A percentile compares a stretch with the other conserved stretches of the same genome.
These are phyloP conservation scores for Fonsecaea monophora DNA, from an alignment of 2,329 filamentous ascomycete genomes.

Conservation along the genomic window DNA sequence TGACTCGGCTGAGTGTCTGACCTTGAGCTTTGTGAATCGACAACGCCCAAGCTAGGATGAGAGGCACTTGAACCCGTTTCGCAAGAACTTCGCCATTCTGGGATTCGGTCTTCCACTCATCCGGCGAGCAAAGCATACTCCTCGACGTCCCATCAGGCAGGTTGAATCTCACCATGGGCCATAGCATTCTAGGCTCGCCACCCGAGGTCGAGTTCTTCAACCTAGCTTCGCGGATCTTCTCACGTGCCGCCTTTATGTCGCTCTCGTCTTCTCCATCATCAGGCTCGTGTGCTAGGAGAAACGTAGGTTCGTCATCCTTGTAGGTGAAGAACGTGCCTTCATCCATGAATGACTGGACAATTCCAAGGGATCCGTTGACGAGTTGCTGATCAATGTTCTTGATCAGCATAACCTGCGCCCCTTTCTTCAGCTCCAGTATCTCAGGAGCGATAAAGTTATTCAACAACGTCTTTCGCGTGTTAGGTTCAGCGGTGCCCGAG, in stretches of 20 bases:
- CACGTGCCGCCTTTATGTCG: conserved; percentile 52
- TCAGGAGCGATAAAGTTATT: conserved; percentile 93
- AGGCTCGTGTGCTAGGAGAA: conserved; percentile 51
- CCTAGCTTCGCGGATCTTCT: conserved; percentile 61
- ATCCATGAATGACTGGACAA: conserved; percentile 80
- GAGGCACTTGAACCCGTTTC: conserved; percentile 78
- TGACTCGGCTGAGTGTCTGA: conserved; percentile 90
- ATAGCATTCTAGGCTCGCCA: conserved; percentile 62
- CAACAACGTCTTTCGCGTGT: conserved; percentile 76
- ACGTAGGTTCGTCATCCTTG: conserved; percentile 63
- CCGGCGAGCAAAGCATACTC: conserved; percentile 80
- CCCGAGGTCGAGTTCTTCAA: conserved; percentile 57
- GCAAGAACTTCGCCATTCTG: conserved; percentile 94
- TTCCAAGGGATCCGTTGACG: conserved; percentile 92
- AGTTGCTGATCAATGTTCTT: conserved; percentile 95
- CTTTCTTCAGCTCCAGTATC: conserved; percentile 79
- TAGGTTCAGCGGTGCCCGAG: conserved; percentile 71
- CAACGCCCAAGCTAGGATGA: conserved; percentile 95
- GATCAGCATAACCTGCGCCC: conserved; percentile 98
- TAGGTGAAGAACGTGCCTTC: conserved; percentile 67
- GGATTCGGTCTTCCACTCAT: conserved; percentile 96
- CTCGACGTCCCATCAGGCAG: conserved; percentile 78
- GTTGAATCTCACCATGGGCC: conserved; percentile 83
- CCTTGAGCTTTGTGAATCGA: conserved; percentile 98
- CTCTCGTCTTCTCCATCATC: conserved; percentile 56